phyloP scores from a whole-genome alignment of 1,139 yeast genomes.

The Martiniozyma asiatica region DNA sequence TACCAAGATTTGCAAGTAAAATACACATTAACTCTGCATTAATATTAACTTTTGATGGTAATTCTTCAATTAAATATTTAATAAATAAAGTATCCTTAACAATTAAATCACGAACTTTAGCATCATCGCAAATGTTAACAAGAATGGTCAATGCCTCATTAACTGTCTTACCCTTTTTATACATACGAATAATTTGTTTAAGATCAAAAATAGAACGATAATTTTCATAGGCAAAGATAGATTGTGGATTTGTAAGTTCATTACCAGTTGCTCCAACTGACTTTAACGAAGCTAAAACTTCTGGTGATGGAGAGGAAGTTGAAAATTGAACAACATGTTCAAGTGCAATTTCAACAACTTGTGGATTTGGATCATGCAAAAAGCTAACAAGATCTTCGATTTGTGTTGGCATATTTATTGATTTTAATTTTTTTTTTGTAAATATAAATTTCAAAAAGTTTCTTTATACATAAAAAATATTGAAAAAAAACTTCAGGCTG shows the following conservation, averaged over 20 bases:
- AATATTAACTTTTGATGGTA: conserved; percentile 44
- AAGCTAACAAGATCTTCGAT: conserved; percentile 43
- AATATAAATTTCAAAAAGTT: conserved; percentile 1
- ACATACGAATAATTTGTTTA: conserved; percentile 36
- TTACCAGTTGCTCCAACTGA: conserved; percentile 22
- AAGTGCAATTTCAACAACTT: conserved; percentile 75
- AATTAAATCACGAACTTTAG: conserved; percentile 47
- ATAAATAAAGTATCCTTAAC: conserved; percentile 55
- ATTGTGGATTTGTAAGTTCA: conserved; percentile 45
- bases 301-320: too few relatives aligned
- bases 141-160: conserved; percentile 67
- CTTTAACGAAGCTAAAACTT: too few relatives aligned
- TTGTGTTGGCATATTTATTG: conserved; percentile 11
- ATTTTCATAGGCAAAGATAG: conserved; percentile 58
- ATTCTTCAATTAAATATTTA: conserved; percentile 39
- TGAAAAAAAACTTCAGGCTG: too few relatives aligned
- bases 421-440: not conserved
- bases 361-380: conserved; percentile 72
- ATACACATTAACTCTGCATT: conserved; percentile 81
- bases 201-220: conserved; percentile 67
- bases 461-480: too few relatives aligned
- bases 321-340: conserved; percentile 79
- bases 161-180: conserved; percentile 29
- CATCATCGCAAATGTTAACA: conserved; percentile 71
- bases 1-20: conserved; percentile 73